Evolutionary conservation across 2,329 filamentous ascomycete genomes (phyloP).

Genomic region (Calcarisporium arbuscula): DNA sequence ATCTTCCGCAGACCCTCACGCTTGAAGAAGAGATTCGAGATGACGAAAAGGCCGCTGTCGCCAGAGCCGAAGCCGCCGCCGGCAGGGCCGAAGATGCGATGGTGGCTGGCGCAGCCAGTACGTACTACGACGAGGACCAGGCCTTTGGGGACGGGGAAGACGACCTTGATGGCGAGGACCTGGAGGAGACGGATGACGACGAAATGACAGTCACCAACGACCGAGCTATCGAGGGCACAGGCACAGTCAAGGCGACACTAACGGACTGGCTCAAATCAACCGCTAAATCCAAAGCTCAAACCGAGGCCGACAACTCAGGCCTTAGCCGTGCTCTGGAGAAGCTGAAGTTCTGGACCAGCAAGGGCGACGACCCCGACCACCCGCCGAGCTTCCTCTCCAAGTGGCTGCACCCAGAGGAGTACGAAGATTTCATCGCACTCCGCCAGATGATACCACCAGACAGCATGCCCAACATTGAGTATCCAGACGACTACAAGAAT

Average conservation of each 20-base stretch:
- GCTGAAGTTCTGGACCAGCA: constrained; percentile 19
- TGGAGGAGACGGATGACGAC: constrained; percentile 19
- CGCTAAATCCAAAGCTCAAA: constrained; percentile 26
- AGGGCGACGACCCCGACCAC: constrained; percentile 18
- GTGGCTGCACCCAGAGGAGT: constrained; percentile 73
- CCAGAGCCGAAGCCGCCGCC: constrained; percentile 13
- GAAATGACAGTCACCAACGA: constrained; percentile 17
- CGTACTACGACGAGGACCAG: background rate
- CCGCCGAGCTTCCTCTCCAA: constrained; percentile 50
- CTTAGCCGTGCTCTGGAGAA: constrained; percentile 20
- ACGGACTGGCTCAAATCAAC: constrained; percentile 29
- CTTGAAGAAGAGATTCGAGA: constrained; percentile 43
- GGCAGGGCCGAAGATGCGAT: constrained; percentile 15
- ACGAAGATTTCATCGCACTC: constrained; percentile 65
- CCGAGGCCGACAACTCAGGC: constrained; percentile 17
- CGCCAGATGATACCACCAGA: constrained; percentile 61
- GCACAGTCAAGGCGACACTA: constrained; percentile 24
- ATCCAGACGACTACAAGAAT: constrained; percentile 50
- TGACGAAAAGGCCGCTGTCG: constrained; percentile 42
- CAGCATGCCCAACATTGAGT: constrained; percentile 34
- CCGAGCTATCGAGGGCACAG: constrained; percentile 32
- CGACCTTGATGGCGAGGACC: constrained; percentile 5
- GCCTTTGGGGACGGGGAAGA: background rate
- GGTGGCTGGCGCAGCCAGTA: constrained; percentile 5
- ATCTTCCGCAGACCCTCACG: constrained; percentile 67